Conservation (phyloP, 2,329 filamentous ascomycete genomes). For the Venturia effusa region DNA sequence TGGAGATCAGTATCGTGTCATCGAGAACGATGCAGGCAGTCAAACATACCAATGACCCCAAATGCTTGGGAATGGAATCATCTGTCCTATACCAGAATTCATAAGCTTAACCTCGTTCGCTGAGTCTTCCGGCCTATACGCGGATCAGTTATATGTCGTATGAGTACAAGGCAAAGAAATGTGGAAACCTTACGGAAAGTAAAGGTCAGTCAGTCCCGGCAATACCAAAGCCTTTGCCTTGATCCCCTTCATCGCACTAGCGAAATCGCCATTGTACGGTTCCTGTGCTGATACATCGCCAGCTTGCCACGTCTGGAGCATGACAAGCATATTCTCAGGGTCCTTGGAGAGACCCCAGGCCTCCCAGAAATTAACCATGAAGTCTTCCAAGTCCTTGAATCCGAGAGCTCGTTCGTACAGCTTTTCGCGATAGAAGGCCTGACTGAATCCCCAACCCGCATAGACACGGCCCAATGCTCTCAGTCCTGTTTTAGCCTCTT, state of each 20-base stretch:
- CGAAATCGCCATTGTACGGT: constrained; percentile 57
- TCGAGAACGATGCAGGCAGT: background rate
- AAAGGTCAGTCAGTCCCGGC: constrained; percentile 63
- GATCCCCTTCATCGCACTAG: constrained; percentile 51
- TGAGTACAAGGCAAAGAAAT: constrained; percentile 11
- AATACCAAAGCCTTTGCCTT: constrained; percentile 63
- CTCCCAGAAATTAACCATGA: constrained; percentile 68
- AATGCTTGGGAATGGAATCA: constrained; percentile 47
- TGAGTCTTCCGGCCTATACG: constrained; percentile 57
- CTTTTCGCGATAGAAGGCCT: constrained; percentile 65
- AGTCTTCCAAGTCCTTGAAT: constrained; percentile 59
- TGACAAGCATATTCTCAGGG: constrained; percentile 62
- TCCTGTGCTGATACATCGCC: constrained; percentile 59
- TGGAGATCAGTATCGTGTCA: background rate
- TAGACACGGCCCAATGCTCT: constrained; percentile 67
- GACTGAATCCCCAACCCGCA: constrained; percentile 71
- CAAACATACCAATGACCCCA: constrained; percentile 46
- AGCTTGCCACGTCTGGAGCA: constrained; percentile 71
- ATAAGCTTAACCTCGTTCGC: constrained; percentile 59
- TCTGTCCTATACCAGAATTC: constrained; percentile 45
- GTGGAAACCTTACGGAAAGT: constrained; percentile 53
- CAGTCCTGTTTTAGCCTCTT: constrained; percentile 46
- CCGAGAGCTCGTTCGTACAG: constrained; percentile 55
- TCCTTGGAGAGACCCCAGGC: constrained; percentile 61
- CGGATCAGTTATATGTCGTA: background rate